Base-by-base conservation (phyloP, 371 early-diverging fungal genomes). In the Circinella umbellata region DNA sequence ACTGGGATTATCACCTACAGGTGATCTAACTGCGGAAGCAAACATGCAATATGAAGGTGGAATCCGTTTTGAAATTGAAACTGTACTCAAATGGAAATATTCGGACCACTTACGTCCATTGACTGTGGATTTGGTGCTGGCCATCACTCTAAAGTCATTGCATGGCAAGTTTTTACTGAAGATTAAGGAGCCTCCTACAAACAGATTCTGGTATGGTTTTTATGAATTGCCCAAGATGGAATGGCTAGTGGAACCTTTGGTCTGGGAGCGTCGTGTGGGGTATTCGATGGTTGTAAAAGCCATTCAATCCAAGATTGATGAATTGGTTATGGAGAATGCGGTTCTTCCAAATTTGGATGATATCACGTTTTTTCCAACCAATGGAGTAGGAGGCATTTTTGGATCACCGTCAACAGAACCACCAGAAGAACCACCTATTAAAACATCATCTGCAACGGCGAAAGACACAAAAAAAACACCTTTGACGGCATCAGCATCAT, bases 301-400 rank as follows among this genome's bases (percentile, higher is more conserved):
- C 3, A 95, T 97, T 54, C 92, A 95, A 78, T 80, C 87, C 55
- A 89, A 94, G 67, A 91, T 97, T 53, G 88, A 92, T 66, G 95
- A 95, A 46, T 86, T 93, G 60, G 82, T 97, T 68, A 86, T 88
- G 46, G 93, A 92, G 66, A 90, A 90, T 27, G 82, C 96, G 73
- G 94, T 97, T 6, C 69, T 95, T 70, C 97, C 97, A 18, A 91
- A 96, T 71, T 92, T 96, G 92, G 97, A 97, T 71, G 95, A 96
- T 76, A 85, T 90, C 34, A 88, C 90, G 13, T 95, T 97, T 73
- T 95, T 94, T 74, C 84, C 87, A 35, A 86, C 92, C 10, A 70
- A 80, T 63, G 89, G 91, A 20, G 79, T 71, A 0, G 92, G 92
- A 46, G 92, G 90, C 11, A 86, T 91, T 42, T 91, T 64, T 65